Evolutionary conservation across 2,329 filamentous ascomycete species (phyloP).

Genomic region (Fusarium nisikadoi): DNA sequence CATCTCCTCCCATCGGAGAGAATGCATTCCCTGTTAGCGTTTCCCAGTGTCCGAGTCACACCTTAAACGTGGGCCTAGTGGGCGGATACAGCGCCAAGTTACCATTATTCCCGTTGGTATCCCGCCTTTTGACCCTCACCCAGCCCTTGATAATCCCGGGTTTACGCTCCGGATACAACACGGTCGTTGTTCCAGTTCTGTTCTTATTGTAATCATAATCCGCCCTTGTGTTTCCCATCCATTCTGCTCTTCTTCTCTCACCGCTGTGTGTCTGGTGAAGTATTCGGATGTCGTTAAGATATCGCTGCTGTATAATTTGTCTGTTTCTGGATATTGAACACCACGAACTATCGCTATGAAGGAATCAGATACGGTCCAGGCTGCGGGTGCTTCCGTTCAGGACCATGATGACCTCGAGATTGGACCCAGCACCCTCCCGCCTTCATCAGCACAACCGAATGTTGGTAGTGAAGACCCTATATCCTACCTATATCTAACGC

Average conservation of each 20-base stretch:
- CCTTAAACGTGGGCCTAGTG: conserved; percentile 28
- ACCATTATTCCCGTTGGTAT: conserved; percentile 44
- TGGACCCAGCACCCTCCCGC: conserved; percentile 7
- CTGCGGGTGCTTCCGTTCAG: conserved; percentile 2
- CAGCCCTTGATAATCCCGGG: conserved; percentile 36
- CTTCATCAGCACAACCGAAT: conserved; percentile 13
- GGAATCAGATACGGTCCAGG: conserved; percentile 7
- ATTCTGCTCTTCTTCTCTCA: neutral
- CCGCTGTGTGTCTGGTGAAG: neutral
- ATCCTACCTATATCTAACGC: conserved; percentile 55
- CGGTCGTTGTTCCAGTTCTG: conserved; percentile 10
- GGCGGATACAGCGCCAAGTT: conserved; percentile 34
- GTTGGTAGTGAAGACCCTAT: conserved; percentile 45
- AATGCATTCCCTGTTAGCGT: conserved; percentile 33
- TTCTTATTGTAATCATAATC: conserved; percentile 4
- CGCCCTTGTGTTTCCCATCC: conserved; percentile 4
- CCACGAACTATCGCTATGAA: conserved; percentile 20
- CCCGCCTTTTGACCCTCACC: conserved; percentile 36
- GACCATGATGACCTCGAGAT: conserved; percentile 36
- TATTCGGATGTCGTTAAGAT: neutral
- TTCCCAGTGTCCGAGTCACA: conserved; percentile 23
- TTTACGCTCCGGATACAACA: conserved; percentile 31
- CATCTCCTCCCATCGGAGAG: conserved; percentile 13
- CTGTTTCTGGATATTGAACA: neutral
- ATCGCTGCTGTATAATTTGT: neutral